phyloP scores from a whole-genome alignment of 257 asterid species.

The Asclepias syriaca region DNA sequence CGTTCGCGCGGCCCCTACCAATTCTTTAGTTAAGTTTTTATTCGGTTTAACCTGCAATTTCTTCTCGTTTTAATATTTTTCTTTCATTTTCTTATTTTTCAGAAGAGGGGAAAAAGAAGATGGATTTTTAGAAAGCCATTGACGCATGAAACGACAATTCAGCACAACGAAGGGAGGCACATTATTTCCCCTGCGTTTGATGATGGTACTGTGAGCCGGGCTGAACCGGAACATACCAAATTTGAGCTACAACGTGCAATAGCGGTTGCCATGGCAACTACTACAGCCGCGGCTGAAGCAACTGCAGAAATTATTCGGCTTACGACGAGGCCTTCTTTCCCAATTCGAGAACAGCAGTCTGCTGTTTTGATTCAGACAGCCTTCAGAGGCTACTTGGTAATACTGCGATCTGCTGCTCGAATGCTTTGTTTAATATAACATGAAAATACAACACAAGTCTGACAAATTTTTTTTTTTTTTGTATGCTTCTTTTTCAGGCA shows the following conservation, averaged over 20 bases:
- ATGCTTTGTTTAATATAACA: background rate
- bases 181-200: background rate
- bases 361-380: constrained; percentile 59
- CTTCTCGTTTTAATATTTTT: too few relatives aligned
- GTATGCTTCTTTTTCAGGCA: constrained; percentile 37
- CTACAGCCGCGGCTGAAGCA: constrained; percentile 43
- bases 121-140: constrained; percentile 57
- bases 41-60: too few relatives aligned
- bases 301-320: constrained; percentile 46
- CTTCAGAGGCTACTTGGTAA: constrained; percentile 86
- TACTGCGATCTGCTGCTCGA: background rate
- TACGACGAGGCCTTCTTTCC: constrained; percentile 22
- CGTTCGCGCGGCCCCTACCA: too few relatives aligned
- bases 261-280: constrained; percentile 44
- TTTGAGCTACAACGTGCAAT: constrained; percentile 25
- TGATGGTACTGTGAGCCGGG: constrained; percentile 17
- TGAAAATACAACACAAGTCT: too few relatives aligned
- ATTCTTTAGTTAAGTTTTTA: too few relatives aligned
- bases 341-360: constrained; percentile 30
- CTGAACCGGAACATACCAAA: constrained; percentile 15
- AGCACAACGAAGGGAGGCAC: constrained; percentile 31
- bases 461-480: too few relatives aligned
- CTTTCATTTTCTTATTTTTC: constrained; percentile 4
- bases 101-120: constrained; percentile 65
- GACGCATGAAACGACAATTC: constrained; percentile 52